Base-by-base conservation (phyloP, 768 basidiomycete genomes). In the Psilocybe cubensis region DNA sequence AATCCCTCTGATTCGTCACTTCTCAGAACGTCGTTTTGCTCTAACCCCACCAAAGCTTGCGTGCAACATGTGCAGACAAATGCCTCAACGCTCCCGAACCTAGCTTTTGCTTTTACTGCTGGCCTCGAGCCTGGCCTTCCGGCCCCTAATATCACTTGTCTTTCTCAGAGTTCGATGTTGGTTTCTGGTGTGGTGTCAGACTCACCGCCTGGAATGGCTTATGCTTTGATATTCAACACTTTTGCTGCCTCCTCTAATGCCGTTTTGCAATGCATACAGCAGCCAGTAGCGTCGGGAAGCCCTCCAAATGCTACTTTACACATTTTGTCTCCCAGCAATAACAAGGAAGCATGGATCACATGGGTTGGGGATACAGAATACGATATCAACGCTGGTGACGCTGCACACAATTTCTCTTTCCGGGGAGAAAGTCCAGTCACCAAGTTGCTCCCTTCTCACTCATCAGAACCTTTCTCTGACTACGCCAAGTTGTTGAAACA, bases 321-420 rank as follows among this genome's bases (percentile, higher is more conserved):
- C 28, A 75, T 91, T 12, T 68, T 66, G 6, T 42, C 57, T 5
- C n/a, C 56, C 14, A 25, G 68, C 1, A 69, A 74, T 18, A 74
- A 81, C 24, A 72, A 73, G 1, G 84, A 86, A 56, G 77, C 84
- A 0, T 88, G 84, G 86, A 70, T 90, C 61, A 81, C 83, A 6
- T 91, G 88, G 88, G 82, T 85, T 17, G 89, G 88, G n/a, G 87
- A 79, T 25, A 91, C 90, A 14, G 79, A 90, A 45, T 91, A 86
- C 66, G 75, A 83, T 58, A 82, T 84, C 69, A 69, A 81, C 59
- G 84, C 88, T 0, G 89, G 89, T 27, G 79, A 83, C 59, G 74
- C 72, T 3, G 77, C 78, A 12, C 77, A 78, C 65, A 68, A 73
- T 41, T 91, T 85, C 64, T 80, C 87, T 3, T 92, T 92, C 78